Conservation (phyloP, 2,329 filamentous ascomycete genomes). For the Exserohilum rostratum region DNA sequence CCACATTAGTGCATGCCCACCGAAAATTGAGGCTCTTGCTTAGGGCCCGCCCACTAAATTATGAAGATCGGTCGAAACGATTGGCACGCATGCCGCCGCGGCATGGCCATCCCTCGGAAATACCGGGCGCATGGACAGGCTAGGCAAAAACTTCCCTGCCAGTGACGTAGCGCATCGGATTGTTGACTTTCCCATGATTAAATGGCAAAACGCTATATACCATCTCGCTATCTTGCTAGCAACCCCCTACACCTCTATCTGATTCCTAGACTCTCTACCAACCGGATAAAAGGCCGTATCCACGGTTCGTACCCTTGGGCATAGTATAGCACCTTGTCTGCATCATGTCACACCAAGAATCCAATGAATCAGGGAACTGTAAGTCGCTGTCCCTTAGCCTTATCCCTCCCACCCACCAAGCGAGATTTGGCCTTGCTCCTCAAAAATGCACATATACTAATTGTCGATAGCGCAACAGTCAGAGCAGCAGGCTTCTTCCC, state of each 20-base stretch:
- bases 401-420: no score
- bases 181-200: slow-evolving; percentile 25
- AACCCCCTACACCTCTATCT: neutral
- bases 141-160: slow-evolving; percentile 20
- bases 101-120: neutral
- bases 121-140: slow-evolving; percentile 7
- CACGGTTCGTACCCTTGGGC: neutral
- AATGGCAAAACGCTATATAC: slow-evolving; percentile 2
- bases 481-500: neutral
- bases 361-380: slow-evolving; percentile 8
- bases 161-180: slow-evolving; percentile 33
- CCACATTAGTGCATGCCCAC: slow-evolving; percentile 1
- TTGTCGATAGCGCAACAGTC: neutral
- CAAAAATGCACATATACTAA: neutral
- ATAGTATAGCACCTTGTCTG: neutral
- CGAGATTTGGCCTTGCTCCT: neutral
- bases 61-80: slow-evolving; percentile 1
- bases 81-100: slow-evolving; percentile 5
- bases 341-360: slow-evolving; percentile 18
- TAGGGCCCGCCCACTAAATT: neutral
- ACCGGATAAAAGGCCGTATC: neutral
- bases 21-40: neutral
- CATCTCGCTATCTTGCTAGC: neutral
- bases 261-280: neutral
- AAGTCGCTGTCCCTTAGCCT: neutral